Base-by-base conservation (phyloP, 768 basidiomycete genomes). In the Cyclocybe aegerita region DNA sequence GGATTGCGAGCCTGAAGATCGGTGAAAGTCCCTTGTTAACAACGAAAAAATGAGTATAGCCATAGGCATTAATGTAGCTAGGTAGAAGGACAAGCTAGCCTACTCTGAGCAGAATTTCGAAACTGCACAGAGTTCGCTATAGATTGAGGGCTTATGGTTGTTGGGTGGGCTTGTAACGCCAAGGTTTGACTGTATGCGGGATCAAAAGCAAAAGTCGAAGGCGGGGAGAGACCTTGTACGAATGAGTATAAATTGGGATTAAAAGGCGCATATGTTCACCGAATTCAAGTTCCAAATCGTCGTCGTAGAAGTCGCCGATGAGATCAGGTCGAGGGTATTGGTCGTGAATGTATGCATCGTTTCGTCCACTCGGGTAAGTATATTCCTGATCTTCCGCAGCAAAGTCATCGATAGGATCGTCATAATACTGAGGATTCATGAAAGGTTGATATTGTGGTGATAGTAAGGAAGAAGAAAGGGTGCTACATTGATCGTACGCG, bases 251-350 rank as follows among this genome's bases (percentile, higher is more conserved):
- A 31, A 41, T 15, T 38, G 32, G 17, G 42, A 33, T n/a, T 51
- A 14, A 16, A 33, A 39, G 15, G 56, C 63, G 70, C 72, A 72
- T 70, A 70, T 64, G 73, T 55, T 50, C 56, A 71, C 72, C 62
- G 52, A 65, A 66, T 36, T 66, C 69, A 53, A 53, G 16, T 12
- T 70, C 70, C 1, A 56, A 39, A 29, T 64, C 63, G 43, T 63
- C 59, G 36, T 53, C 50, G 36, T 55, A 48, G 39, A 58, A 57
- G 35, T 61, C 59, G 8, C 7, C 14, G 31, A n/a, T 35, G 39
- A 11, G 14, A 5, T 5, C 23, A 23, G 23, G 23, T 23, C 23
- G 23, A 23, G 23, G 23, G 23, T 23, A 5, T 23, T 23, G 23
- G 23, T 23, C 23, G 16, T 34, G 37, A 32, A 16, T 17, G 30